These are phyloP conservation scores for Arthroderma uncinatum DNA, from an alignment of 2,329 filamentous ascomycete genomes.

Conservation along the genomic window DNA sequence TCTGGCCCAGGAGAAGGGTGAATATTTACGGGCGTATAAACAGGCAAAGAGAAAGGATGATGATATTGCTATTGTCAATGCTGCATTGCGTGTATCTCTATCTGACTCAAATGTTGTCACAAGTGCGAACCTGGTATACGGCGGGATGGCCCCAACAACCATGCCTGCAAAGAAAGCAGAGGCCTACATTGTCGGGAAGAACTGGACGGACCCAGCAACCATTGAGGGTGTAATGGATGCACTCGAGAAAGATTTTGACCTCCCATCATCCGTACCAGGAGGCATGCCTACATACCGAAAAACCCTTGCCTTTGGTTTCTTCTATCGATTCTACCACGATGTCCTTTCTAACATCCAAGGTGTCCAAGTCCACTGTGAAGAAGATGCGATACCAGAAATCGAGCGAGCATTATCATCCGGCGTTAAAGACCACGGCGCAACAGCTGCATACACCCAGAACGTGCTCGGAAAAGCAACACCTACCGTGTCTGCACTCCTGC, in stretches of 20 bases:
- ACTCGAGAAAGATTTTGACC: slow-evolving; percentile 78
- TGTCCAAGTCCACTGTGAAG: slow-evolving; percentile 48
- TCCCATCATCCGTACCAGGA: slow-evolving; percentile 81
- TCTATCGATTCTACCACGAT: slow-evolving; percentile 95
- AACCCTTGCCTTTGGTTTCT: slow-evolving; percentile 81
- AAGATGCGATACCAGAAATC: slow-evolving; percentile 70
- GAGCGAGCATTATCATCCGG: slow-evolving; percentile 74
- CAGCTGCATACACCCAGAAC: slow-evolving; percentile 67
- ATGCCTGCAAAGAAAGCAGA: slow-evolving; percentile 73
- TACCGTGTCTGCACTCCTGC: slow-evolving; percentile 85
- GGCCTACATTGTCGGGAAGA: slow-evolving; percentile 63
- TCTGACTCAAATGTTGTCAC: slow-evolving; percentile 58
- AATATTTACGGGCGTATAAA: slow-evolving; percentile 85
- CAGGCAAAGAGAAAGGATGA: slow-evolving; percentile 96
- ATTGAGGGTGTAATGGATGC: slow-evolving; percentile 83
- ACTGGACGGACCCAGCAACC: slow-evolving; percentile 67
- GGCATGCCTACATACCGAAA: slow-evolving; percentile 97
- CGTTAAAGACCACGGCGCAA: slow-evolving; percentile 62
- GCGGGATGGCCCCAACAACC: slow-evolving; percentile 88
- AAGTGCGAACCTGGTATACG: slow-evolving; percentile 73
- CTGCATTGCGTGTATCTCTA: slow-evolving; percentile 65
- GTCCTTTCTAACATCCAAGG: slow-evolving; percentile 49
- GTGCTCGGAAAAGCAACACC: slow-evolving; percentile 75
- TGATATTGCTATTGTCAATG: slow-evolving; percentile 94
- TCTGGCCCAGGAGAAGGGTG: slow-evolving; percentile 58